Evolutionary conservation across 495 filamentous ascomycete species (phyloP).

Genomic region (Penicillium roqueforti): DNA sequence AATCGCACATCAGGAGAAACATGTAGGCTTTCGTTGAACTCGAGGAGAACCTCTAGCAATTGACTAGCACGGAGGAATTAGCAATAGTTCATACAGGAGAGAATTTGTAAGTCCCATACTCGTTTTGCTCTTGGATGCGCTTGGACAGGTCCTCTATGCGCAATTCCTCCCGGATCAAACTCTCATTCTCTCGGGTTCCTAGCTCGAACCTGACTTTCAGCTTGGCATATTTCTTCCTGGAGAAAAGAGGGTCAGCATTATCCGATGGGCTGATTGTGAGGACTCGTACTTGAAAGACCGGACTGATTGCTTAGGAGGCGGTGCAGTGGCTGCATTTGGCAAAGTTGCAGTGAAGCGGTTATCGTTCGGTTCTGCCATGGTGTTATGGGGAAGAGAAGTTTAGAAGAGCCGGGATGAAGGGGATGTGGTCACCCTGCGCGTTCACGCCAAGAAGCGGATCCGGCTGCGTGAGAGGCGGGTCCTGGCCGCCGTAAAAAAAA

Average conservation of each 20-base stretch:
- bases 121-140: slow-evolving; percentile 81
- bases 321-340: slow-evolving; percentile 27
- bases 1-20: slow-evolving; percentile 72
- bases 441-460: slow-evolving; percentile 21
- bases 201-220: slow-evolving; percentile 81
- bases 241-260: slow-evolving; percentile 32
- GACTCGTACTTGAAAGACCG: slow-evolving; percentile 42
- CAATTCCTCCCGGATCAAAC: slow-evolving; percentile 70
- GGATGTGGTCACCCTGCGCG: slow-evolving; percentile 13
- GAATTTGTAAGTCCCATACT: slow-evolving; percentile 44
- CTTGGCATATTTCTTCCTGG: slow-evolving; percentile 94
- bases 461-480: slow-evolving; percentile 27
- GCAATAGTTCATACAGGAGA: slow-evolving; percentile 2
- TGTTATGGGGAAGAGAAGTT: slow-evolving; percentile 6
- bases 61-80: slow-evolving; percentile 46
- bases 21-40: slow-evolving; percentile 75
- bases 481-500: slow-evolving; percentile 36
- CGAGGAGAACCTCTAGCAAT: slow-evolving; percentile 77
- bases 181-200: slow-evolving; percentile 73
- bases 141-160: slow-evolving; percentile 70
- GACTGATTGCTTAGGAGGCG: slow-evolving; percentile 37
- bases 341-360: slow-evolving; percentile 26
- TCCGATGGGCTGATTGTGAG: not conserved
- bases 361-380: slow-evolving; percentile 33
- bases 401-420: slow-evolving; percentile 13